Conservation (phyloP, 1,284 basidiomycete genomes). For the Prillingera fragicola region DNA sequence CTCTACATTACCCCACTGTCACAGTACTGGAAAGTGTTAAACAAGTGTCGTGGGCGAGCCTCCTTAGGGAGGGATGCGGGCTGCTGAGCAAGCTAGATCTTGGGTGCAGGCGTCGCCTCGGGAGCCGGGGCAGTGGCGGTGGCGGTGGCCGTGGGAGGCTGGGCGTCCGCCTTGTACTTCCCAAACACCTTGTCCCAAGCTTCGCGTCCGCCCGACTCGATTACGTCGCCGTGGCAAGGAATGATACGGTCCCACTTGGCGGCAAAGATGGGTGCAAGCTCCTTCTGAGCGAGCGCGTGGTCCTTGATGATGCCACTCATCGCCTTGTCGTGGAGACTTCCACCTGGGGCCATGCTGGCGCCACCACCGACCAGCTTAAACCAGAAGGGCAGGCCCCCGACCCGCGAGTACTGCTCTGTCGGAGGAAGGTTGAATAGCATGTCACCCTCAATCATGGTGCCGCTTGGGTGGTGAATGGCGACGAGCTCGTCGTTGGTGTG, state of each 20-base stretch:
- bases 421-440: slow-evolving; percentile 83
- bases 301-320: slow-evolving; percentile 55
- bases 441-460: slow-evolving; percentile 79
- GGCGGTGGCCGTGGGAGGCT: too few species aligned
- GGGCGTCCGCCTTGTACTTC: too few species aligned
- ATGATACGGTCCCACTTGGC: slow-evolving; percentile 81
- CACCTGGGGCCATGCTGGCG: slow-evolving; percentile 55
- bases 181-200: slow-evolving; percentile 58
- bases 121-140: too few species aligned
- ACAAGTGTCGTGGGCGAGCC: too few species aligned
- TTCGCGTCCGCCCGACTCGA: slow-evolving; percentile 65
- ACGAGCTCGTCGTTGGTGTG: slow-evolving; percentile 82
- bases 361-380: slow-evolving; percentile 27
- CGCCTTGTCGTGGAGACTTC: slow-evolving; percentile 58
- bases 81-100: too few species aligned
- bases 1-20: too few species aligned
- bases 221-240: slow-evolving; percentile 83
- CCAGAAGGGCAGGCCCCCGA: slow-evolving; percentile 52
- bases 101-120: too few species aligned
- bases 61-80: background rate
- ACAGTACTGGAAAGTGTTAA: too few species aligned
- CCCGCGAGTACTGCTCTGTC: slow-evolving; percentile 67
- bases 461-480: slow-evolving; percentile 73
- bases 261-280: slow-evolving; percentile 34
- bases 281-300: slow-evolving; percentile 51